These are phyloP conservation scores for Pseudogymnoascus pannorum DNA, from an alignment of 2,329 filamentous ascomycete species.

Conservation along the genomic window DNA sequence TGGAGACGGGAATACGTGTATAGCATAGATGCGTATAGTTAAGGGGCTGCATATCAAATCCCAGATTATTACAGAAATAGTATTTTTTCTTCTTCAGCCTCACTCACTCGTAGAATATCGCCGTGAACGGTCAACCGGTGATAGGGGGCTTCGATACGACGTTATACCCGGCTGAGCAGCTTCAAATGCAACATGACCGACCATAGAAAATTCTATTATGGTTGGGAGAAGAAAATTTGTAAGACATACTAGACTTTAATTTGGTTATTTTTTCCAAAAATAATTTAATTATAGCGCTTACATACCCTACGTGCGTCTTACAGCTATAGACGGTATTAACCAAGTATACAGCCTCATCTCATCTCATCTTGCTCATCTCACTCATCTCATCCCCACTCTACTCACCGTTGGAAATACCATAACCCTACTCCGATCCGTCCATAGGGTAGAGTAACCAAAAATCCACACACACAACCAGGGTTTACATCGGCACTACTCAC, in stretches of 20 bases:
- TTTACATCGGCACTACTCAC: neutral
- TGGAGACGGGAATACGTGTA: neutral
- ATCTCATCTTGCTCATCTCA: no score
- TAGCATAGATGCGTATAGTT: neutral
- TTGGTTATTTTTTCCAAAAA: neutral
- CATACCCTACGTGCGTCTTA: neutral
- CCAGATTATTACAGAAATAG: neutral
- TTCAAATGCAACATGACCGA: neutral
- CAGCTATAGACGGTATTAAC: neutral
- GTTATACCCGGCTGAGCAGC: neutral
- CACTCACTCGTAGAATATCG: no score
- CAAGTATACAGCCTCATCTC: neutral
- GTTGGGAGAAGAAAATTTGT: neutral
- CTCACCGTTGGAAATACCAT: no score
- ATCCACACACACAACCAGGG: neutral
- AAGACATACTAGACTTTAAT: neutral
- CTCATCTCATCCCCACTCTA: no score
- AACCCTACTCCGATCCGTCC: no score
- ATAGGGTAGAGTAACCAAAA: neutral
- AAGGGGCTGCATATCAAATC: neutral
- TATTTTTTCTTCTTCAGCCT: neutral
- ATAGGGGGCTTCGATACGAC: neutral
- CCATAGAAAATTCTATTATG: no score
- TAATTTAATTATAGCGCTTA: neutral
- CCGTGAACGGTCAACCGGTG: neutral